Percentiles rank a stretch among this genome's conserved stretches.
Evolutionary conservation across 1,284 basidiomycete species (phyloP).

Genomic region (Austroboletus olivaceoglutinosus): DNA sequence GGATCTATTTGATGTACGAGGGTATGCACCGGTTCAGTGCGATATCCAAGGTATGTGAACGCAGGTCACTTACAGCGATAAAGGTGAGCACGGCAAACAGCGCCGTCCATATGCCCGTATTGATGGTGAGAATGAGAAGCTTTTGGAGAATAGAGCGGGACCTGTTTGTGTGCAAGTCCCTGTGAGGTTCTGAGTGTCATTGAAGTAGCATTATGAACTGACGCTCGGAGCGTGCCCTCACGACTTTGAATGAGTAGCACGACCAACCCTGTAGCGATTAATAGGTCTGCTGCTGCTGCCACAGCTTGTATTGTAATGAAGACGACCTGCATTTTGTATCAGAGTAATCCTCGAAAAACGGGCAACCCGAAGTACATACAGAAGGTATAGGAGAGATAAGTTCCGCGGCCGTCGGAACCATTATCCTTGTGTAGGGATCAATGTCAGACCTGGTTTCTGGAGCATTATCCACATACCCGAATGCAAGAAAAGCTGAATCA

Average conservation of each 20-base stretch:
- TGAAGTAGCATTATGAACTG: not conserved
- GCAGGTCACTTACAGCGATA: conserved; percentile 1
- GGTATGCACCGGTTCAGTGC: not conserved
- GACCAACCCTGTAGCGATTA: not conserved
- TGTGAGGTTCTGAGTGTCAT: too few species aligned
- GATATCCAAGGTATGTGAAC: not conserved
- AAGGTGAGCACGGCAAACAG: conserved; percentile 4
- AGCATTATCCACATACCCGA: not conserved
- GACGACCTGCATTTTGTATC: not conserved
- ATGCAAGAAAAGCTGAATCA: not conserved
- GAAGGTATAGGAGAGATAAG: not conserved
- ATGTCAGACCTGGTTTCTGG: too few species aligned
- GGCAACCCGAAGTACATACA: not conserved
- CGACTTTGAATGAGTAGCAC: not conserved
- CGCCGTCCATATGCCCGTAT: conserved; percentile 11
- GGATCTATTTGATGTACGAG: not conserved
- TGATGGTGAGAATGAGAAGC: conserved; percentile 10
- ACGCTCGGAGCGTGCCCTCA: not conserved
- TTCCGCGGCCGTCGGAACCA: not conserved
- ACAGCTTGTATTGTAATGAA: not conserved
- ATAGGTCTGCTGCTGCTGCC: conserved; percentile 1
- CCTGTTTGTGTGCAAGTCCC: not conserved
- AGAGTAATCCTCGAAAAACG: not conserved
- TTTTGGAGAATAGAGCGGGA: not conserved
- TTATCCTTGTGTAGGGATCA: conserved; percentile 1